Base-by-base conservation (phyloP, 2,329 filamentous ascomycete species). In the Aspergillus versicolor region DNA sequence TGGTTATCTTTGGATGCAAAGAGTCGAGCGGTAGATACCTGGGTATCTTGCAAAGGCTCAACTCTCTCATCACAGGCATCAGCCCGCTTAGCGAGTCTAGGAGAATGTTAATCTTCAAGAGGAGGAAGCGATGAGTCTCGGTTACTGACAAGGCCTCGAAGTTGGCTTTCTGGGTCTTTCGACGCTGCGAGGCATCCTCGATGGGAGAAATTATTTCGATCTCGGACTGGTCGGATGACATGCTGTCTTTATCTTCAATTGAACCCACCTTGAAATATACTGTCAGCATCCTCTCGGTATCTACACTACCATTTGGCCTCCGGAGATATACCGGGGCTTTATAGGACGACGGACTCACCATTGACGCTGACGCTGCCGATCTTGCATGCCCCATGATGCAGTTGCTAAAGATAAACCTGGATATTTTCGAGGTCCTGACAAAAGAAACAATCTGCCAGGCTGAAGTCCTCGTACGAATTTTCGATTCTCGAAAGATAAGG, bases 11-110 rank as follows among this genome's bases (percentile, higher is more conserved):
- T 78, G 57, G 81, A 81, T 7, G 78, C 77, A 52, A 86, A 73
- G 4, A 86, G 73, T 45, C 79, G 75, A n/a, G 76, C 75, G 41
- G 82, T 81, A 2, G 82, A 85, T 19, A 83, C 74, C 47, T 82
- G 79, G 52, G 82, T 76, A 21, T 78, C 75, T 4, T 63, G 59
- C 63, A n/a, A 61, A 63, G 44, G 69, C 65, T 19, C 70, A 21
- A 70, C 65, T 48, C 74, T 73, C 34, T 73, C 61, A 52, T 77
- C 74, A 49, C 74, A 70, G 38, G 75, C 66, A 41, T 77, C 67
- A n/a, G 75, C 78, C 52, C 76, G 74, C 49, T 77, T 70, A 22
- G 73, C 71, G 11, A 77, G 63, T 30, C 76, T 78, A 59, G 22
- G 32, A 13, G 24, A 21, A 15, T 19, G 42, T 66, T 41, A 63